These are phyloP conservation scores for Picea glauca DNA, from an alignment of 75 land plant species.

Conservation along the genomic window DNA sequence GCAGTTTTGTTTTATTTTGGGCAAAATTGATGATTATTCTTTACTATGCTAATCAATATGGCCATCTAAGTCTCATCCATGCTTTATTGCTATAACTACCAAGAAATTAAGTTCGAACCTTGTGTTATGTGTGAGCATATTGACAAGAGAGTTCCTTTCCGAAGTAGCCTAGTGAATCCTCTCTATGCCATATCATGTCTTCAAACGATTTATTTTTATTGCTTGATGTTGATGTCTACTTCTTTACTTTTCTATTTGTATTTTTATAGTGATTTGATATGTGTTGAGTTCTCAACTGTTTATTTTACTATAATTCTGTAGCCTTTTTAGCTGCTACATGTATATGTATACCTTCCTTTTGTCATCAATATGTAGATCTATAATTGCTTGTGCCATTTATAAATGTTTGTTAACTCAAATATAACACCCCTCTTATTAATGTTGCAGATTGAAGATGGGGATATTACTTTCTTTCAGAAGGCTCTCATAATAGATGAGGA, in stretches of 20 bases:
- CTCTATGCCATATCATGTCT: neutral
- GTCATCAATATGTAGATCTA: neutral
- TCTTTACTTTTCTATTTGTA: neutral
- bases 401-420: neutral
- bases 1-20: neutral
- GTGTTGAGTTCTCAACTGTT: neutral
- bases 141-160: conserved; percentile 40
- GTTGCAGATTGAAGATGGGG: conserved; percentile 45
- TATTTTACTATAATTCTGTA: neutral
- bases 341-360: neutral
- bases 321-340: neutral
- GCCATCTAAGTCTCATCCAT: neutral
- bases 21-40: neutral
- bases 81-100: neutral
- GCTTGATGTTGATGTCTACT: neutral
- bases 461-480: conserved; percentile 39
- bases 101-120: conserved; percentile 50
- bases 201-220: neutral
- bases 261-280: neutral
- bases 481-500: conserved; percentile 26
- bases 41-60: neutral
- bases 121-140: conserved; percentile 48
- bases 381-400: neutral
- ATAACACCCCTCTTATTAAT: neutral
- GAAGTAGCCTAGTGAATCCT: conserved; percentile 29